Evolutionary conservation across 1,284 basidiomycete species (phyloP).

Genomic region (Abortiporus biennis): DNA sequence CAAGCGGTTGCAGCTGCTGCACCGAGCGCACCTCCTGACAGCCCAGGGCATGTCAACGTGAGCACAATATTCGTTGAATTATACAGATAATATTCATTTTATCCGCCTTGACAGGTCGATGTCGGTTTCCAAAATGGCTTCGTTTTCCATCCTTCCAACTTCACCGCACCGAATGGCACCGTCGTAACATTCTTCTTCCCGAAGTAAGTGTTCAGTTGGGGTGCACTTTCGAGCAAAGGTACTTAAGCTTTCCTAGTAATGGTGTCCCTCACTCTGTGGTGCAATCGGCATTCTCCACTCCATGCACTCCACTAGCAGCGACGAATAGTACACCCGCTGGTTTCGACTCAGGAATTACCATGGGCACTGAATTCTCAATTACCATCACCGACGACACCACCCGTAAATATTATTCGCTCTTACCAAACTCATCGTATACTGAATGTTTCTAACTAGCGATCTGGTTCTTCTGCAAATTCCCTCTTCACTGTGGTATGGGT

Average conservation of each 20-base stretch:
- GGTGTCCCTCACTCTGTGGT: slow-evolving; percentile 10
- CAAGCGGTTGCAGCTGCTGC: slow-evolving; percentile 31
- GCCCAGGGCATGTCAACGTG: slow-evolving; percentile 34
- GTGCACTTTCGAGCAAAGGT: neutral
- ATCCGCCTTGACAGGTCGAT: slow-evolving; percentile 31
- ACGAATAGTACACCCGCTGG: neutral
- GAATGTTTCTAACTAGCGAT: slow-evolving; percentile 32
- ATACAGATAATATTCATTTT: slow-evolving; percentile 3
- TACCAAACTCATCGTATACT: neutral
- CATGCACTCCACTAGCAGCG: slow-evolving; percentile 10
- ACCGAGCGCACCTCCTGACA: slow-evolving; percentile 26
- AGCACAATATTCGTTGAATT: slow-evolving; percentile 9
- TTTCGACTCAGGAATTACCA: slow-evolving; percentile 12
- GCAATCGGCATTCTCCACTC: slow-evolving; percentile 8
- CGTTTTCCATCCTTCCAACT: slow-evolving; percentile 37
- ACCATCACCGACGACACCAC: slow-evolving; percentile 8
- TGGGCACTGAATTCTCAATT: slow-evolving; percentile 6
- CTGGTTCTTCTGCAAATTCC: slow-evolving; percentile 62
- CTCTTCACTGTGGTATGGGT: slow-evolving; percentile 47
- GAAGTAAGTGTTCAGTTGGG: slow-evolving; percentile 25
- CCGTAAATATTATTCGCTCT: slow-evolving; percentile 1
- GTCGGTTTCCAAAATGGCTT: slow-evolving; percentile 35
- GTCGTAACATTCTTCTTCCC: slow-evolving; percentile 51
- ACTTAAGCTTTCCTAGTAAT: neutral
- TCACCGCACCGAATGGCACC: slow-evolving; percentile 43